Evolutionary conservation across 768 basidiomycete genomes (phyloP).

Genomic region (Kwoniella sp.): DNA sequence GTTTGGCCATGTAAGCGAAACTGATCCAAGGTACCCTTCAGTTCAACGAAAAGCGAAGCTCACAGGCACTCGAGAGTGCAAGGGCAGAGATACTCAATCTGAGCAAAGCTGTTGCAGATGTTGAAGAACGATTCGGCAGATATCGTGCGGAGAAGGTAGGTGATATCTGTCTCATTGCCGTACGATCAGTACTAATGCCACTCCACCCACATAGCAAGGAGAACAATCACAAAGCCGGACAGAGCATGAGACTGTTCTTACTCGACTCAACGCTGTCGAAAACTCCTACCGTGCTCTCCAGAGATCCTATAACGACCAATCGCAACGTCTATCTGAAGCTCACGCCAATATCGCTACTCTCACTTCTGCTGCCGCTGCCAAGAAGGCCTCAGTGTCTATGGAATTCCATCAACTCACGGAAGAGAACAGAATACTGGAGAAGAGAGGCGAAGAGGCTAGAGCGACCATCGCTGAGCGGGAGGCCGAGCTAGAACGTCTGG

Average conservation of each 20-base stretch:
- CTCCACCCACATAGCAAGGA: slow-evolving; percentile 48
- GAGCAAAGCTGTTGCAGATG: slow-evolving; percentile 67
- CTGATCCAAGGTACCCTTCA: slow-evolving; percentile 53
- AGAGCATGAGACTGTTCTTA: slow-evolving; percentile 70
- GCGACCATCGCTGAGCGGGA: slow-evolving; percentile 79
- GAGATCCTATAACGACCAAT: slow-evolving; percentile 69
- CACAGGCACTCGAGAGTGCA: slow-evolving; percentile 77
- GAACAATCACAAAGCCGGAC: slow-evolving; percentile 76
- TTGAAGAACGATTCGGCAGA: slow-evolving; percentile 79
- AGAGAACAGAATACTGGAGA: slow-evolving; percentile 81
- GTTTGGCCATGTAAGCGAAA: background rate
- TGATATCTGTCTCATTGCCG: background rate
- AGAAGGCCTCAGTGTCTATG: slow-evolving; percentile 76
- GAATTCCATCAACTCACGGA: slow-evolving; percentile 75
- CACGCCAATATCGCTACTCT: slow-evolving; percentile 74
- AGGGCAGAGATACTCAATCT: slow-evolving; percentile 74
- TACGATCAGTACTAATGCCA: background rate
- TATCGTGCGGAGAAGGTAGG: slow-evolving; percentile 71
- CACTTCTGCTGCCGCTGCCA: slow-evolving; percentile 75
- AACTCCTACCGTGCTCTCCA: slow-evolving; percentile 73
- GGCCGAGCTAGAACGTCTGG: slow-evolving; percentile 74
- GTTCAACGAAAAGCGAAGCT: slow-evolving; percentile 83
- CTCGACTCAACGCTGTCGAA: slow-evolving; percentile 68
- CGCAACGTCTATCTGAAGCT: slow-evolving; percentile 74
- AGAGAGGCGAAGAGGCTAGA: slow-evolving; percentile 81